Base-by-base conservation (phyloP, 306 rosid genomes). In the Prunus salicina region DNA sequence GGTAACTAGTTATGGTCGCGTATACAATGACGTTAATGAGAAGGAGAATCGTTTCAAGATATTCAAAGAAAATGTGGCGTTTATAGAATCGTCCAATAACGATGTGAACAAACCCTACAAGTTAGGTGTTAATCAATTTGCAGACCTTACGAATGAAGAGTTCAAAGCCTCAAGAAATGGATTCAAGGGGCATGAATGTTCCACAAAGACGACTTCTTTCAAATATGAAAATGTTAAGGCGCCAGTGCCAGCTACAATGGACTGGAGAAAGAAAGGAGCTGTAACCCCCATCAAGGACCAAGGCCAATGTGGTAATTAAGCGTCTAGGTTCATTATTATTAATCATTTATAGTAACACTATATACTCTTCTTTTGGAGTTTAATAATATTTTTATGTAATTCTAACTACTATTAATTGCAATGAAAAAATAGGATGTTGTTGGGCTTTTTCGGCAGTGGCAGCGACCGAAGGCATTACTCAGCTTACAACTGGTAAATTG, bases 361-460 rank as follows among this genome's bases (percentile, higher is more conserved):
- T 22, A 8, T 10, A 24, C 4, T 57, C 30, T 8, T 8, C 6
- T 22, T 57, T 24, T 5, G 41, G 41, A 34, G 41, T 34, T 34
- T 34, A 34, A 8, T 34, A 34, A 34, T 2, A 22, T 57, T 22
- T 1, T 28, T 13, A 6, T 19, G 12, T 62, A 14, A 28, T 27
- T 62, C 20, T 6, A 62, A 61, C 66, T 27, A 27, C 18, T 27
- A 12, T 57, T 14, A 0, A 47, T 64, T 13, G 8, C 49, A 22
- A 51, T 43, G 22, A n/a, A 30, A 15, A 49, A 47, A 82, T 81
- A 58, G 80, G 41, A 20, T 72, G 78, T 50, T 83, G 85, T 4
- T 78, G 85, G 87, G 89, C 84, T 0, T 86, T 83, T 65, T 83
- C 87, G 50, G 87, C 86, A 27, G 82, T 86, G 27, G 87, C 87